A percentile compares a stretch with the other conserved stretches of the same genome.
These are phyloP conservation scores for Sonneratia alba DNA, from an alignment of 345 rosid species.

Conservation along the genomic window DNA sequence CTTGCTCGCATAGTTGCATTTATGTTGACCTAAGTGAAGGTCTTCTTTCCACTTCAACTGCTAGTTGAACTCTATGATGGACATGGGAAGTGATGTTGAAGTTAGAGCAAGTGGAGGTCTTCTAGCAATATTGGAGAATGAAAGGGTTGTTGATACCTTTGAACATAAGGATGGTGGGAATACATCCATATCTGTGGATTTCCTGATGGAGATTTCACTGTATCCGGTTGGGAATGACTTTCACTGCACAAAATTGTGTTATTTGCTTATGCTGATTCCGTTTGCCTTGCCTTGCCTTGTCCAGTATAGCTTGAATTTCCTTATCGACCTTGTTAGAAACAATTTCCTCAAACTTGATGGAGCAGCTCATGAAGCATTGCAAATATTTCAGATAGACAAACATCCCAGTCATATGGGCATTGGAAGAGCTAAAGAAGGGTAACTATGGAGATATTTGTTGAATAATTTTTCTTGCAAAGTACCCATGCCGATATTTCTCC, in stretches of 20 bases:
- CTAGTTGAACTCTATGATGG: constrained; percentile 96
- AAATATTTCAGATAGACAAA: constrained; percentile 85
- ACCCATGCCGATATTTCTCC: constrained; percentile 20
- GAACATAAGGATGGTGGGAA: constrained; percentile 71
- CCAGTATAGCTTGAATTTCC: constrained; percentile 15
- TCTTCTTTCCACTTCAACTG: constrained; percentile 12
- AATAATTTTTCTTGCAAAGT: constrained; percentile 11
- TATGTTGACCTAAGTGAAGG: neutral
- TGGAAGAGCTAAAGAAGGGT: constrained; percentile 99
- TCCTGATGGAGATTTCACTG: constrained; percentile 69
- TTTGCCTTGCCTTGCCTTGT: neutral
- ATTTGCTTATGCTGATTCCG: neutral
- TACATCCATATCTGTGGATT: constrained; percentile 71
- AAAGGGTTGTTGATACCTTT: constrained; percentile 73
- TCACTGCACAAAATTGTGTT: constrained; percentile 3
- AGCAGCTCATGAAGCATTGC: constrained; percentile 85
- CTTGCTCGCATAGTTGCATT: neutral
- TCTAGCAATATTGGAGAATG: constrained; percentile 90
- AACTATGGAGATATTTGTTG: constrained; percentile 10
- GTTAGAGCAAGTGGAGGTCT: constrained; percentile 96
- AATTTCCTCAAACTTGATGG: constrained; percentile 90
- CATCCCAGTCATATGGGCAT: constrained; percentile 99
- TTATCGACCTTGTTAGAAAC: constrained; percentile 43
- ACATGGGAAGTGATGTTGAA: constrained; percentile 78
- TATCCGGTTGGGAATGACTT: constrained; percentile 28